Base-by-base conservation (phyloP, 495 filamentous ascomycete genomes). In the Penicillium chermesinum region DNA sequence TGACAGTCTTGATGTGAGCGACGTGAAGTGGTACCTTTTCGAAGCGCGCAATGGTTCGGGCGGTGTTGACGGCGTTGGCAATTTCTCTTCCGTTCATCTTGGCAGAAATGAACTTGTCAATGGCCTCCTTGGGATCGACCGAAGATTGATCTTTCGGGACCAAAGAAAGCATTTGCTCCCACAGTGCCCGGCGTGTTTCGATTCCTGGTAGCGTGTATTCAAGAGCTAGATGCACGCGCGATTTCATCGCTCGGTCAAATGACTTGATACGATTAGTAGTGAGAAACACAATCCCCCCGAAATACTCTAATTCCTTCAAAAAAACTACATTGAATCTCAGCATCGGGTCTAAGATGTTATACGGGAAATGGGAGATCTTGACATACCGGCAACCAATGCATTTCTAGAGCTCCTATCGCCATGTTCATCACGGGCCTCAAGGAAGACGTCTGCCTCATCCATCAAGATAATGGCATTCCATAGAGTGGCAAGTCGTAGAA, bases 181-280 rank as follows among this genome's bases (percentile, higher is more conserved):
- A 48, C 18, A 48, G 13, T 30, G 18, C 14, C n/a, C 38, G 45
- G 12, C 45, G 45, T 13, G 22, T 48, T 18, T 39, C 45, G 20
- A 48, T 39, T 3, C 36, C 37, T 1, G 45, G 45, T 19, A 36
- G 36, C 4, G 35, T 35, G 16, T 49, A 49, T 16, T 49, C 38
- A 7, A 49, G 25, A 19, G 46, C 46, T 21, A 49, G 46, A 15
- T 49, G 46, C 15, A 49, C 17, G 3, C 46, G 46, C 10, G 46
- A 49, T 14, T 41, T 34, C 22, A 49, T 41, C 2, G 46, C 46
- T 21, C 25, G 22, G 17, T 49, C 46, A 34, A 49, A 49, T 3
- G 37, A 42, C 3, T 16, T 42, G 30, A 49, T 49, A 7, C 38
- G 27, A n/a, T 49, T 49, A 7, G 46, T 41, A 0, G 46, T 49